A percentile compares a stretch with the other conserved stretches of the same genome.
Evolutionary conservation across 2,329 filamentous ascomycete species (phyloP).

Genomic region (Ustulina deusta): DNA sequence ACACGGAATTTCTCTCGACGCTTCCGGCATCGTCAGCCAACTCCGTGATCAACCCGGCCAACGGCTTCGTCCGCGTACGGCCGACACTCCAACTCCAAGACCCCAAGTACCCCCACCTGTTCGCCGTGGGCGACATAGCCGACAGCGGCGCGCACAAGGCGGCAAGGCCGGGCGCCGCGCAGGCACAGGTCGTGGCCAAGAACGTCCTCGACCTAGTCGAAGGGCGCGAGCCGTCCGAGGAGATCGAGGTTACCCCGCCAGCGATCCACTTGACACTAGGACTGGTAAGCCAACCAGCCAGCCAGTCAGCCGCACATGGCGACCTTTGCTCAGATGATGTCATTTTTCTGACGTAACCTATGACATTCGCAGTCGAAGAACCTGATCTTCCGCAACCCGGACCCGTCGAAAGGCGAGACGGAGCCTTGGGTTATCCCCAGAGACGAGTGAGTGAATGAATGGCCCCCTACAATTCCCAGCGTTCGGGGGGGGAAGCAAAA

Average conservation of each 20-base stretch:
- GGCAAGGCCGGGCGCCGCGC: slow-evolving; percentile 58
- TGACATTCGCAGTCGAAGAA: slow-evolving; percentile 45
- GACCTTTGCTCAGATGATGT: not conserved
- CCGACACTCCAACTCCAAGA: slow-evolving; percentile 61
- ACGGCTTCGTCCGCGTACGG: slow-evolving; percentile 56
- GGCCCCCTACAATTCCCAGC: no score
- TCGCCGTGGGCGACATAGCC: slow-evolving; percentile 65
- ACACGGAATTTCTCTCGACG: slow-evolving; percentile 55
- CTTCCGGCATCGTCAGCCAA: slow-evolving; percentile 42
- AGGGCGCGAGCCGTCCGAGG: slow-evolving; percentile 48
- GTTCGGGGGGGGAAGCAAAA: no score
- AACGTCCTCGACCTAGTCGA: slow-evolving; percentile 60
- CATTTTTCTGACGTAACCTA: not conserved
- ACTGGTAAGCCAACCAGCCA: slow-evolving; percentile 41
- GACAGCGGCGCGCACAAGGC: slow-evolving; percentile 59
- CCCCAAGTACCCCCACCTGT: slow-evolving; percentile 56
- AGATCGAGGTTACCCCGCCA: slow-evolving; percentile 51
- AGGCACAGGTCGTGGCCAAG: slow-evolving; percentile 58
- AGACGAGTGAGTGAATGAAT: slow-evolving; percentile 50
- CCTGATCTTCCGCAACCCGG: slow-evolving; percentile 51
- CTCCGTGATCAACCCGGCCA: slow-evolving; percentile 47
- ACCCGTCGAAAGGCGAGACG: slow-evolving; percentile 44
- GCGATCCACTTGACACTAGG: slow-evolving; percentile 58
- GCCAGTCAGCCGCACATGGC: not conserved
- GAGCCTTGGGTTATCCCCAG: slow-evolving; percentile 48